Evolutionary conservation across 768 basidiomycete species (phyloP), one percentile per base, ranked within the genome.

Genomic region (Macrocybe gigantea): DNA sequence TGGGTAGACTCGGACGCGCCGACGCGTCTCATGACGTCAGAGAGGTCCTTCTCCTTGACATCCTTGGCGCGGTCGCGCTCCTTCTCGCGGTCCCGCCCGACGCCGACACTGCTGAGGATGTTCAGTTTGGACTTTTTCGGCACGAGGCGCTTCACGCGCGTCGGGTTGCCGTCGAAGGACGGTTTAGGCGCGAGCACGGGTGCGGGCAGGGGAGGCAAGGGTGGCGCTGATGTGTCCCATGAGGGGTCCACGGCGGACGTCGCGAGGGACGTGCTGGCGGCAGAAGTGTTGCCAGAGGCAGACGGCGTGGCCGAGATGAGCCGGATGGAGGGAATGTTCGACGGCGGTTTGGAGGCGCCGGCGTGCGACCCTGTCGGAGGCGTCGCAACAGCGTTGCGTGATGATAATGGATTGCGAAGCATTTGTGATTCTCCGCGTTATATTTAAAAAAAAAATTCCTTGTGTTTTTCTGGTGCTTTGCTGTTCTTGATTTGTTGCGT

Each of bases 121-220:
- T 65, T 56, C 22, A 88, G 73, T 56, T 80, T 88, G 1, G 80
- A 82, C 58, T 85, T 87, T 67, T 85, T 88, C 11, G 83, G 86
- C 7, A 86, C 81, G 49, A 88, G 75, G 13, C 75, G 74, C 48
- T 70, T 75, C 22, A 33, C 32, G 7, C 42, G 29, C 30, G 32
- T 34, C 32, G 31, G 8, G 42, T 44, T 34, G 30, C 11, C 32
- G 7, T 33, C 15, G 22, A 22, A 22, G 22, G 42, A 44, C 58
- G 60, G 6, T 58, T 57, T 34, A 55, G 12, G 50, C 57, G 52
- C 0, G 54, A 53, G 13, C 62, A 22, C 22, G 22, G 22, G 22
- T 22, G 22, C 56, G 15, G 57, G 31, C 44, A 59, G 69, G 4
- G 66, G 68, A 15, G 63, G 59, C 29, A 73, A 14, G 38, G 51